Evolutionary conservation across 768 basidiomycete genomes (phyloP).

Genomic region (Rhodosporidiobolus sp.): DNA sequence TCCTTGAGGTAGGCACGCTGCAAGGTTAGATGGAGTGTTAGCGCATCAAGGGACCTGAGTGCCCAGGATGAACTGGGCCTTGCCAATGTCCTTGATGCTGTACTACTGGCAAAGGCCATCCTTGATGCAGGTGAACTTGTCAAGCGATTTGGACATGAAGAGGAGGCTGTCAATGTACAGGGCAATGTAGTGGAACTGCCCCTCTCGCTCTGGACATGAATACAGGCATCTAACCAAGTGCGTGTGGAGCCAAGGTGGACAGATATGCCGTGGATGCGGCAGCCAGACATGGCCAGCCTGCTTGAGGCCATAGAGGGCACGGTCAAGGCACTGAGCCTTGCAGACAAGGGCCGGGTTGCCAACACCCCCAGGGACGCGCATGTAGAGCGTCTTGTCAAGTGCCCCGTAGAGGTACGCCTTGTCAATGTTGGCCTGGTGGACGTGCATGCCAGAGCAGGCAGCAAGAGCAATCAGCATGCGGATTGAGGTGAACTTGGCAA

Average conservation of each 20-base stretch:
- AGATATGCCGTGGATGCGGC: slow-evolving; percentile 2
- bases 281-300: slow-evolving; percentile 6
- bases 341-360: background rate
- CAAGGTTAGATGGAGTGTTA: slow-evolving; percentile 6
- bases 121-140: slow-evolving; percentile 2
- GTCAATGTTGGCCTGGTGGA: slow-evolving; percentile 48
- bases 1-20: slow-evolving; percentile 5
- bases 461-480: slow-evolving; percentile 51
- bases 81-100: slow-evolving; percentile 39
- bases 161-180: slow-evolving; percentile 22
- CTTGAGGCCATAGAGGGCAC: slow-evolving; percentile 8
- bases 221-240: slow-evolving; percentile 8
- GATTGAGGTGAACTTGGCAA: slow-evolving; percentile 42
- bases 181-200: slow-evolving; percentile 7
- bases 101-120: slow-evolving; percentile 27
- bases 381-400: background rate
- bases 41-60: background rate
- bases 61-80: slow-evolving; percentile 44
- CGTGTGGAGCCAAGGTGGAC: background rate
- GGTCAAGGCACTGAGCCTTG: slow-evolving; percentile 4
- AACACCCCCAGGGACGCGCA: slow-evolving; percentile 8
- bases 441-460: slow-evolving; percentile 48
- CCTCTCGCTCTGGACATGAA: background rate
- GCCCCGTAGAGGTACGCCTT: slow-evolving; percentile 3
- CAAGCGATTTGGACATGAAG: background rate